These are phyloP conservation scores for Hymenoscyphus linearis DNA, from an alignment of 2,329 filamentous ascomycete genomes.

Conservation along the genomic window DNA sequence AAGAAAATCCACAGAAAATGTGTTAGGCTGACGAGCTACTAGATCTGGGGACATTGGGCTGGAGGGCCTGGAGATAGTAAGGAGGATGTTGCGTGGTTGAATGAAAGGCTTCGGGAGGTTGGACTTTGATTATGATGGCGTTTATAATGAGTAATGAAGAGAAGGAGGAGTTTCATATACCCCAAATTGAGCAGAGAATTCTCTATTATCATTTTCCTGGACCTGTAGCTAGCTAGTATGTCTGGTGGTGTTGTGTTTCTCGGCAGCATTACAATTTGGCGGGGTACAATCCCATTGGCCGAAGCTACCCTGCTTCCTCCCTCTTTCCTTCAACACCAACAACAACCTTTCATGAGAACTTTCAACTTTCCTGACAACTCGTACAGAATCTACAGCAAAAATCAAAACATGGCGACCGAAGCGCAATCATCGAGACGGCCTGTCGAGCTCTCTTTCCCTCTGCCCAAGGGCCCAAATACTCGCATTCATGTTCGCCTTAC, in stretches of 20 bases:
- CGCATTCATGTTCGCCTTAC: conserved; percentile 57
- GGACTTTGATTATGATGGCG: conserved; percentile 14
- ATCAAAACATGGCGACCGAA: conserved; percentile 13
- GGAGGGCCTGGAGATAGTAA: conserved; percentile 66
- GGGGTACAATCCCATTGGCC: not conserved
- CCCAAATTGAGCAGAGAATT: too few species aligned
- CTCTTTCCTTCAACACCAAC: not conserved
- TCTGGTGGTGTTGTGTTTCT: not conserved
- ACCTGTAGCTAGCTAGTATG: too few species aligned
- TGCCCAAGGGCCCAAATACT: conserved; percentile 56
- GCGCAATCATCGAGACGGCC: conserved; percentile 13
- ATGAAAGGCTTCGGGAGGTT: conserved; percentile 38
- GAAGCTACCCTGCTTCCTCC: not conserved
- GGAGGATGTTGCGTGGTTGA: conserved; percentile 68
- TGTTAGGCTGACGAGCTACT: not conserved
- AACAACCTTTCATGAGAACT: not conserved
- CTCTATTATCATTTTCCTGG: too few species aligned
- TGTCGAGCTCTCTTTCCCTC: conserved; percentile 50
- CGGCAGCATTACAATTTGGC: not conserved
- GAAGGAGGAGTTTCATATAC: not conserved
- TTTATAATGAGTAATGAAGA: not conserved
- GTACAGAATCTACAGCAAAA: not conserved
- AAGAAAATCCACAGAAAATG: too few species aligned
- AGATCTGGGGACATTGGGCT: conserved; percentile 62
- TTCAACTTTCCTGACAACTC: not conserved